phyloP scores from a whole-genome alignment of 2,329 filamentous ascomycete species.

The Leptographium galeiforme region DNA sequence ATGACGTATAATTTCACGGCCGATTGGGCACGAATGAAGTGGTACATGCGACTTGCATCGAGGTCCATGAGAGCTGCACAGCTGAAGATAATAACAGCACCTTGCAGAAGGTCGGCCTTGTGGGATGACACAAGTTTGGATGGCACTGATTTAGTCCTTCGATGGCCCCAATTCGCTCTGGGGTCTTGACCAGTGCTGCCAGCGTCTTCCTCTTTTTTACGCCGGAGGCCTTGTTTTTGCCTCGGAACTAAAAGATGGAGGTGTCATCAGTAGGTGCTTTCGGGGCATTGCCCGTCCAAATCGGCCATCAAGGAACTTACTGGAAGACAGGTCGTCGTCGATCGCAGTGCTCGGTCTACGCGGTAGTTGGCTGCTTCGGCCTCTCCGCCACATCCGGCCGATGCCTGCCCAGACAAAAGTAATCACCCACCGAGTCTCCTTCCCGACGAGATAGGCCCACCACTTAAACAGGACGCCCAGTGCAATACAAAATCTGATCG shows the following conservation, averaged over 20 bases:
- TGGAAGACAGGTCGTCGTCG: background rate
- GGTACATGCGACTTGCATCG: constrained; percentile 95
- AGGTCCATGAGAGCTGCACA: constrained; percentile 77
- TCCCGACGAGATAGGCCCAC: constrained; percentile 59
- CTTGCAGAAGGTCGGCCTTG: constrained; percentile 90
- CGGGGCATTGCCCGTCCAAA: background rate
- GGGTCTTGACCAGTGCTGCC: background rate
- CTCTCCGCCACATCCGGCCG: constrained; percentile 61
- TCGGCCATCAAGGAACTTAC: background rate
- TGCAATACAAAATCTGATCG: constrained; percentile 75
- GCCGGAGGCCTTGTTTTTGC: background rate
- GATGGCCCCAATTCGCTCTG: constrained; percentile 18
- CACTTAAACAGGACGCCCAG: constrained; percentile 62
- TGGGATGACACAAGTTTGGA: constrained; percentile 77
- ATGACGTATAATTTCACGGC: constrained; percentile 98
- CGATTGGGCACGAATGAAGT: constrained; percentile 89
- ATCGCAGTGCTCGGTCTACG: background rate
- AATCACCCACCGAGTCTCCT: constrained; percentile 58
- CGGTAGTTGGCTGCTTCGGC: constrained; percentile 29
- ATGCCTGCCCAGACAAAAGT: constrained; percentile 69
- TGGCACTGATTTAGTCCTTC: constrained; percentile 69
- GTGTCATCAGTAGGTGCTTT: background rate
- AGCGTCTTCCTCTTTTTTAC: background rate
- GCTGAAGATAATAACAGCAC: constrained; percentile 73
- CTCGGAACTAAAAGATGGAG: background rate